These are phyloP conservation scores for Suillus americanus DNA, from an alignment of 768 basidiomycete species.

Conservation along the genomic window DNA sequence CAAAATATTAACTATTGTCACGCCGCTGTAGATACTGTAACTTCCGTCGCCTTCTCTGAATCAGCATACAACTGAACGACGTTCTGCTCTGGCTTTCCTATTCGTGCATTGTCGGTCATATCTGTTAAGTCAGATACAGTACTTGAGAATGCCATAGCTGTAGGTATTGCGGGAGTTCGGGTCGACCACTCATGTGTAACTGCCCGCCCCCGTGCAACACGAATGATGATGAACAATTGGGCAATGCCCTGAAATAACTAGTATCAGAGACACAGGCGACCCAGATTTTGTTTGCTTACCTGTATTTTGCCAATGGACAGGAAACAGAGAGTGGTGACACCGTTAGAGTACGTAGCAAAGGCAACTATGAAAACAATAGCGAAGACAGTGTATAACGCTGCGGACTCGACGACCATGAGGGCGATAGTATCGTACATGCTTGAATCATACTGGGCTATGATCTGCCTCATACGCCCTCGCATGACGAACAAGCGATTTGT, in stretches of 20 bases:
- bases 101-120: neutral
- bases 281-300: conserved; percentile 15
- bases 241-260: conserved; percentile 29
- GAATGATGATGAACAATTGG: conserved; percentile 35
- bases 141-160: neutral
- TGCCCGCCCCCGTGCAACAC: conserved; percentile 32
- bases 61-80: neutral
- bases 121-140: neutral
- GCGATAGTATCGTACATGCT: conserved; percentile 23
- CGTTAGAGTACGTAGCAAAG: conserved; percentile 14
- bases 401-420: conserved; percentile 33
- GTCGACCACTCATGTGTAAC: conserved; percentile 9
- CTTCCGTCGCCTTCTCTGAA: neutral
- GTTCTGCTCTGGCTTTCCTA: neutral
- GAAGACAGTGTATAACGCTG: conserved; percentile 22
- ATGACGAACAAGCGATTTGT: conserved; percentile 25
- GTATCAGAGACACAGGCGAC: neutral
- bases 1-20: neutral
- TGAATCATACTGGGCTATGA: conserved; percentile 13
- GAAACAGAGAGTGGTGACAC: conserved; percentile 34
- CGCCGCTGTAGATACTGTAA: no score
- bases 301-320: conserved; percentile 32
- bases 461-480: conserved; percentile 16
- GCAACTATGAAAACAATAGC: conserved; percentile 27
- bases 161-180: neutral